Base-by-base conservation (phyloP, 2,329 filamentous ascomycete genomes). In the Akanthomyces uredinophilus region DNA sequence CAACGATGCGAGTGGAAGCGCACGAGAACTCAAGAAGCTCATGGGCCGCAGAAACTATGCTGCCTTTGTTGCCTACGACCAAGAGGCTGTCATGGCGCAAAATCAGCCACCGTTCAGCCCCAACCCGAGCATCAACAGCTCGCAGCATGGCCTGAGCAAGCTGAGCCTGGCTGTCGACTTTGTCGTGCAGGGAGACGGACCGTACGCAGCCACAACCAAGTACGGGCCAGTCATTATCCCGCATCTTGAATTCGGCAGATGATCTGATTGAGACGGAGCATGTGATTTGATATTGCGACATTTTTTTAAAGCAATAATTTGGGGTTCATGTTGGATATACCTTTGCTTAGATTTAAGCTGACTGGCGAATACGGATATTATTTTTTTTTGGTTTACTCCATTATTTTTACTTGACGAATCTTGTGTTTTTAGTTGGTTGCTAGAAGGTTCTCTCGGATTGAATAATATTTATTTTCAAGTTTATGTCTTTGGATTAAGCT, bases 161-260 rank as follows among this genome's bases (percentile, higher is more conserved):
- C 73, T 99, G 69, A 96, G 91, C 75, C 78, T 99, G 50, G 95
- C 94, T 1, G 91, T 96, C 2, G 95, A 99, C 74, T 99, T 97
- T 73, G 91, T 99, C 74, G 94, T 99, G 24, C 95, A 99, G 76
- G 92, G 91, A 1, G 94, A 97, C 68, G 90, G 90, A 1, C 84
- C 86, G 1, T 94, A 89, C 74, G 89, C 86, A 44, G 83, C 84
- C 66, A 91, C 95, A 53, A 93, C 95, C 67, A 99, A 99, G 79
- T 99, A 96, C 73, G 95, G 95, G 0, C 95, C 95, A 13, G 95
- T 99, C 18, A 93, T 98, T 75, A 87, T 99, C 68, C 95, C 95
- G 44, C 92, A 88, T 75, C 76, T 94, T 65, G 90, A 93, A 74
- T 89, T 87, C 78, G 90, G 90, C 22, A 78, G 85, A 69, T 90